Conservation (phyloP, 495 filamentous ascomycete genomes). For the Lasiosphaeria hispida region DNA sequence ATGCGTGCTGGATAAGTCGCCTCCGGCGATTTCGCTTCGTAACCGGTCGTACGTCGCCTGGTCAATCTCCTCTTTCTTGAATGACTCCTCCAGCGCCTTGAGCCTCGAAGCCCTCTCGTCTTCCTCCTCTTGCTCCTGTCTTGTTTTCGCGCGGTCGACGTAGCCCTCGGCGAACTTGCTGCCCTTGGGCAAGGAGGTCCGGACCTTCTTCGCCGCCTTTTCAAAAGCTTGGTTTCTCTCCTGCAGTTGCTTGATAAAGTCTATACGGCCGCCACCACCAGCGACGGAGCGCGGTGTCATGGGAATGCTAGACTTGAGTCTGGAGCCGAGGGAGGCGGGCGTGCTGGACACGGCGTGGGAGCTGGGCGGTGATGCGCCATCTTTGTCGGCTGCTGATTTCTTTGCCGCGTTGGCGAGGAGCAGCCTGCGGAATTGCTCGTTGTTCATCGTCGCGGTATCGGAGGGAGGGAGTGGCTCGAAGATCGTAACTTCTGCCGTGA, state of each 20-base stretch:
- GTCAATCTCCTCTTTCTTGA: slow-evolving; percentile 81
- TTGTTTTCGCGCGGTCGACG: slow-evolving; percentile 69
- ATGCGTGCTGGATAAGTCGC: slow-evolving; percentile 75
- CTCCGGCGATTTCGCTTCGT: slow-evolving; percentile 74
- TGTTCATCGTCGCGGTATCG: slow-evolving; percentile 67
- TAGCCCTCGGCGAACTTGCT: slow-evolving; percentile 77
- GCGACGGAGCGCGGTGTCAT: slow-evolving; percentile 81
- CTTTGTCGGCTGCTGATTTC: slow-evolving; percentile 35
- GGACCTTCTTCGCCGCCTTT: slow-evolving; percentile 64
- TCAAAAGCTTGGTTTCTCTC: slow-evolving; percentile 62
- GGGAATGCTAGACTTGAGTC: slow-evolving; percentile 71
- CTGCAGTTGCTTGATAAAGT: slow-evolving; percentile 83
- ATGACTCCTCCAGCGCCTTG: slow-evolving; percentile 74
- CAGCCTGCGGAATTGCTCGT: slow-evolving; percentile 92
- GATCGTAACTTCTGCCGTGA: neutral
- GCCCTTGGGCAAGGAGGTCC: slow-evolving; percentile 79
- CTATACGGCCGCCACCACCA: slow-evolving; percentile 43
- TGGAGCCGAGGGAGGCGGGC: slow-evolving; percentile 55
- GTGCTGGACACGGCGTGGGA: slow-evolving; percentile 29
- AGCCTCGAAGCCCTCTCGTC: slow-evolving; percentile 64
- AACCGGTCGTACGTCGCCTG: slow-evolving; percentile 69
- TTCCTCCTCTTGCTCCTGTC: slow-evolving; percentile 53
- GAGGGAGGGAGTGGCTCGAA: neutral
- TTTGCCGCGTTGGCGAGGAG: slow-evolving; percentile 49
- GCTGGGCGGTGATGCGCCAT: slow-evolving; percentile 36